A percentile compares a stretch with the other conserved stretches of the same genome.
Evolutionary conservation across 2,329 filamentous ascomycete genomes (phyloP).

Genomic region (Ophiocordyceps sinensis): DNA sequence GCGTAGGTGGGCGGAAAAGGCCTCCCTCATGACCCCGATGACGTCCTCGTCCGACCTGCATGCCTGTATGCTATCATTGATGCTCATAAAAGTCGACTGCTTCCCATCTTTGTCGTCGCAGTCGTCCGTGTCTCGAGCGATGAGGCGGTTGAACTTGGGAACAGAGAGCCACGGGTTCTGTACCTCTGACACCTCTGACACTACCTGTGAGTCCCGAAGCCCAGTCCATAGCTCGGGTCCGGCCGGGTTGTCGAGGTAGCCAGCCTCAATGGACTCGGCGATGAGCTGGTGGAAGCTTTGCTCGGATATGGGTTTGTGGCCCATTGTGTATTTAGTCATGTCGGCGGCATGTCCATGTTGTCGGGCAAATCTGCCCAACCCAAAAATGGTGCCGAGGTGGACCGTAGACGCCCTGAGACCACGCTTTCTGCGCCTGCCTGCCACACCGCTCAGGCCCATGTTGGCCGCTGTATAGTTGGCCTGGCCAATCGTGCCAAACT

Average conservation of each 20-base stretch:
- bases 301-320: slow-evolving; percentile 6
- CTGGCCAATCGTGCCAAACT: slow-evolving; percentile 20
- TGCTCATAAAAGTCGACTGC: not conserved
- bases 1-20: not conserved
- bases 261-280: not conserved
- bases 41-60: not conserved
- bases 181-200: too few species aligned
- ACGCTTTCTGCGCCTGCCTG: slow-evolving; percentile 16
- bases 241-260: not conserved
- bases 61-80: not conserved
- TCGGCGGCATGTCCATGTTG: too few species aligned
- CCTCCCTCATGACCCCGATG: not conserved
- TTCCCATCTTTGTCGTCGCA: not conserved
- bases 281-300: slow-evolving; percentile 18
- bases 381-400: slow-evolving; percentile 19
- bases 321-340: too few species aligned
- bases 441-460: slow-evolving; percentile 23
- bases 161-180: not conserved
- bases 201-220: not conserved
- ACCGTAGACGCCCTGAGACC: not conserved
- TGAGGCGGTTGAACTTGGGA: not conserved
- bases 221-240: not conserved
- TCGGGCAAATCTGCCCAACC: too few species aligned
- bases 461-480: slow-evolving; percentile 30
- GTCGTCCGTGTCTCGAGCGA: not conserved